These are phyloP conservation scores for Lantana camara DNA, from an alignment of 257 asterid species.

Conservation along the genomic window DNA sequence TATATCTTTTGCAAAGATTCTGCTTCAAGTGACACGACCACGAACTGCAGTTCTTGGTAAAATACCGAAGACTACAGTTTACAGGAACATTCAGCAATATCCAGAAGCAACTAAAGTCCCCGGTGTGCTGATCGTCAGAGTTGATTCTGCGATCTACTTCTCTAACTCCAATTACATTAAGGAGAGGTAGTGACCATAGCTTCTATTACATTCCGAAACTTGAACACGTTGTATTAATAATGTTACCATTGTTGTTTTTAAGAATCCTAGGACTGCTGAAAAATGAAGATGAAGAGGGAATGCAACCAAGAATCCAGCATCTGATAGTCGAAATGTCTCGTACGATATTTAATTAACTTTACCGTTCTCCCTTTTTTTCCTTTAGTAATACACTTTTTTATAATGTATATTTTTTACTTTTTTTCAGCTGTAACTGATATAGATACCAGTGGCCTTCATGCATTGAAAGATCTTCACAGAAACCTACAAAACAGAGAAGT, in stretches of 20 bases:
- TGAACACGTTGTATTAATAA: neutral
- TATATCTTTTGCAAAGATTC: constrained; percentile 58
- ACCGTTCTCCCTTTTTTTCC: constrained; percentile 42
- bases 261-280: constrained; percentile 23
- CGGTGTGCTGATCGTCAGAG: constrained; percentile 28
- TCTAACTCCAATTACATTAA: no score
- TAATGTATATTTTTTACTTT: neutral
- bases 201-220: no score
- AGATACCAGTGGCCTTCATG: constrained; percentile 88
- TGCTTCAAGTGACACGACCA: constrained; percentile 81
- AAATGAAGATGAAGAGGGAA: no score
- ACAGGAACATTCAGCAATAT: no score
- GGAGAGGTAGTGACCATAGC: no score
- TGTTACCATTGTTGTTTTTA: no score
- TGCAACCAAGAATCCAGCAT: constrained; percentile 36
- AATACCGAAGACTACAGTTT: no score
- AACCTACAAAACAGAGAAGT: constrained; percentile 28
- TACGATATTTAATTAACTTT: no score
- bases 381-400: neutral
- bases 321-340: no score
- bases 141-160: no score
- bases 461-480: constrained; percentile 69
- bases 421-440: constrained; percentile 86
- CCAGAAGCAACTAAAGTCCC: constrained; percentile 37
- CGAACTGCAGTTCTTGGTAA: constrained; percentile 27